phyloP scores from a whole-genome alignment of 1,284 basidiomycete genomes.

The Volvariella surrecta region DNA sequence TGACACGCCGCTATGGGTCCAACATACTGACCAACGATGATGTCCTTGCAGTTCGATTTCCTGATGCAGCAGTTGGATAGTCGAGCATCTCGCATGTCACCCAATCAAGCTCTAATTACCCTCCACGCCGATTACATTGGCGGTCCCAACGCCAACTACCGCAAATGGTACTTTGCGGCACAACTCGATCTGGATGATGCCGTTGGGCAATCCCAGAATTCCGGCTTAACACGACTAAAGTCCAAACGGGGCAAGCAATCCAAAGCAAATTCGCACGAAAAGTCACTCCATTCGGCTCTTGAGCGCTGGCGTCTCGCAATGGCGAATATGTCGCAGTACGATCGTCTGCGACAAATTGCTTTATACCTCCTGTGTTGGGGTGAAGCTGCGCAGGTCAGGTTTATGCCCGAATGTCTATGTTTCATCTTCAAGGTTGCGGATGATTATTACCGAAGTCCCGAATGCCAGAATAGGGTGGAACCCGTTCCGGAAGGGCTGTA shows the following conservation, averaged over 20 bases:
- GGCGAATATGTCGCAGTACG: constrained; percentile 99
- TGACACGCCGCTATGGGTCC: too few species aligned
- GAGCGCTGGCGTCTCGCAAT: constrained; percentile 97
- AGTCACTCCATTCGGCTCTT: constrained; percentile 88
- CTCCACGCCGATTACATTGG: constrained; percentile 99
- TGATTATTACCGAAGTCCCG: constrained; percentile 97
- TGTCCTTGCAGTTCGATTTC: constrained; percentile 78
- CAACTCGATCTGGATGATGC: constrained; percentile 99
- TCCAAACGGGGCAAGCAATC: constrained; percentile 49
- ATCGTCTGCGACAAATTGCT: constrained; percentile 92
- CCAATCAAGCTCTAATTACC: constrained; percentile 91
- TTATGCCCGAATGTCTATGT: constrained; percentile 94
- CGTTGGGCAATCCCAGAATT: constrained; percentile 92
- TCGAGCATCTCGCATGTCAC: constrained; percentile 96
- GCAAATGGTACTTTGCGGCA: constrained; percentile 99
- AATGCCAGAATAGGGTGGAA: constrained; percentile 94
- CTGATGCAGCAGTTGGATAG: constrained; percentile 97
- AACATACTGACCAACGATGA: neutral
- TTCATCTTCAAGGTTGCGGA: constrained; percentile 99
- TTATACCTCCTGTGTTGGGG: constrained; percentile 97
- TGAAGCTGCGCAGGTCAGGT: constrained; percentile 95
- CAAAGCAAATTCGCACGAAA: constrained; percentile 52
- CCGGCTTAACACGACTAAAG: constrained; percentile 83
- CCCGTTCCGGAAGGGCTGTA: constrained; percentile 95
- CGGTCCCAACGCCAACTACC: constrained; percentile 93